Base-by-base conservation (phyloP, 805 yeast genomes). In the Saccharomycopsis guyanensis region DNA sequence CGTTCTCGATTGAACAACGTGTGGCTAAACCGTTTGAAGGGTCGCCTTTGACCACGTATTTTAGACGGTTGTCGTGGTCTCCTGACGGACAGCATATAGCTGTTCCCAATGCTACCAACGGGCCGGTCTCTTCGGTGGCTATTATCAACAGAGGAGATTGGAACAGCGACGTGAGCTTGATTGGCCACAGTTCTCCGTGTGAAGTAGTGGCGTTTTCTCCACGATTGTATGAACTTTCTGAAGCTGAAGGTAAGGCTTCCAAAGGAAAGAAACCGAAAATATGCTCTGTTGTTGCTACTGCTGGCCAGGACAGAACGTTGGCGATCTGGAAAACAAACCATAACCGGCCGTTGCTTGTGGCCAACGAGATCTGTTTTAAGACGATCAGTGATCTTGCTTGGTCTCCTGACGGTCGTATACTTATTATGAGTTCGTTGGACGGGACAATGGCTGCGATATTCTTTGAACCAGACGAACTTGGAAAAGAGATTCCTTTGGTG, bases 21-120 rank as follows among this genome's bases (percentile, higher is more conserved):
- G 81, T 93, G 2, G 66, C 80, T 25, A 84, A 82, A 24, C 97
- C 99, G 1, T 93, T 93, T 66, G 74, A 71, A 45, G 86, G 80
- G 55, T 86, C 96, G 0, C 97, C 98, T 0, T 69, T 93, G 50
- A 86, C 96, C 0, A 87, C 97, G 0, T 93, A 93, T 62, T 93
- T 87, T 57, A 68, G 93, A 56, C 66, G 94, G 56, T 70, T 81
- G 60, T 79, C 88, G n/a, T 85, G 95, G 95, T 82, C 91, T 0
- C 95, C 95, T 0, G 94, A 85, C 63, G 95, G 95, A 2, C 88
- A 83, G 59, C 85, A 81, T 57, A 79, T 85, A 19, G 93, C 93
- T 0, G 88, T 79, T 0, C 93, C 95, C 0, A 85, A 85, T 59
- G 93, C 93, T 2, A 80, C 86, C 3, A 84, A 85, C 61, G 91